These are phyloP conservation scores for Euphorbia pulcherrima DNA, from an alignment of 345 rosid genomes.

Conservation along the genomic window DNA sequence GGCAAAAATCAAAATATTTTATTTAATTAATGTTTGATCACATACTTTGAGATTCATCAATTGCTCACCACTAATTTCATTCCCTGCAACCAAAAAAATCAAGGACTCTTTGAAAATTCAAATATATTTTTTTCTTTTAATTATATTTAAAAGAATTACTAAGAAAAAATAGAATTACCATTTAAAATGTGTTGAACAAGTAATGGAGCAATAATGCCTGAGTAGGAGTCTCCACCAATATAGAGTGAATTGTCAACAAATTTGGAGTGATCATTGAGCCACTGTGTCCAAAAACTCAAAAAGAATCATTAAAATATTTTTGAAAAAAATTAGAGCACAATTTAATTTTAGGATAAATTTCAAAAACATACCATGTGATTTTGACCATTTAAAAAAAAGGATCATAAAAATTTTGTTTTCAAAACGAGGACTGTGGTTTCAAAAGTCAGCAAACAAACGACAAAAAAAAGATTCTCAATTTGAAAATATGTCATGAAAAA, in stretches of 20 bases:
- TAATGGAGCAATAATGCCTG: conserved; percentile 23
- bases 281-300: conserved; percentile 17
- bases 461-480: too few species aligned
- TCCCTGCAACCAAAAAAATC: conserved; percentile 6
- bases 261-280: conserved; percentile 19
- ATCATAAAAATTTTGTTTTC: too few species aligned
- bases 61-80: conserved; percentile 10
- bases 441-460: too few species aligned
- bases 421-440: too few species aligned
- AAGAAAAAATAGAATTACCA: conserved; percentile 6
- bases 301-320: background rate
- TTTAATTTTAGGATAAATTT: too few species aligned
- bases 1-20: background rate
- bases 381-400: too few species aligned
- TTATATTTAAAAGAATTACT: background rate
- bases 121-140: too few species aligned
- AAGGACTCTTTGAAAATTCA: background rate
- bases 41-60: conserved; percentile 8
- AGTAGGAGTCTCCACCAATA: conserved; percentile 27
- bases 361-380: too few species aligned
- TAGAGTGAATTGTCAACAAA: conserved; percentile 24
- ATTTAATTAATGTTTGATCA: background rate
- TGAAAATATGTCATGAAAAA: too few species aligned
- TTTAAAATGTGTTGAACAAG: conserved; percentile 12
- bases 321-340: too few species aligned